Evolutionary conservation across 371 early-diverging fungal species (phyloP).

Genomic region (Apophysomyces sp.): DNA sequence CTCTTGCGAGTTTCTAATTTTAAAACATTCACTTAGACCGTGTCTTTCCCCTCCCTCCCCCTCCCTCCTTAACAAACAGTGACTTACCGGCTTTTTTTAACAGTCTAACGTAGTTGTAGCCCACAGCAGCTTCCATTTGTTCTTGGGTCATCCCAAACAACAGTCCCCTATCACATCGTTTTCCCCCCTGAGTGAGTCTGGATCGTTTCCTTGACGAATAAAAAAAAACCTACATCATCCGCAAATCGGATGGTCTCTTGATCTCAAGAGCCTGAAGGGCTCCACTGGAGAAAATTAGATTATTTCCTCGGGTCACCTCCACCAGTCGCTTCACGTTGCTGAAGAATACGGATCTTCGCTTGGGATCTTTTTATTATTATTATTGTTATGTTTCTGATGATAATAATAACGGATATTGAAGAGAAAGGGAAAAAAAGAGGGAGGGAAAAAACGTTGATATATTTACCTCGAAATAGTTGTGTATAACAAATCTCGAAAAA

Average conservation of each 20-base stretch:
- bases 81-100: conserved; percentile 41
- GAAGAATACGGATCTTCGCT: conserved; percentile 44
- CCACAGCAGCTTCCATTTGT: conserved; percentile 34
- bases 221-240: conserved; percentile 67
- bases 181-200: neutral
- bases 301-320: conserved; percentile 81
- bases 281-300: conserved; percentile 84
- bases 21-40: neutral
- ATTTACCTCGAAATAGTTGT: conserved; percentile 67
- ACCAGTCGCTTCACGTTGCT: conserved; percentile 76
- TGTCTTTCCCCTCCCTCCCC: neutral
- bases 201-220: too few relatives aligned
- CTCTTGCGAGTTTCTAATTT: conserved; percentile 58
- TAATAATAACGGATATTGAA: too few relatives aligned
- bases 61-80: neutral
- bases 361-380: neutral
- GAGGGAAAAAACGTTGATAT: too few relatives aligned
- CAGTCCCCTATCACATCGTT: conserved; percentile 19
- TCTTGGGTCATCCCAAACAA: conserved; percentile 40
- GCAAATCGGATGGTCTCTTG: conserved; percentile 82
- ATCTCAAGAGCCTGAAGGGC: conserved; percentile 79
- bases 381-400: neutral
- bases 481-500: conserved; percentile 88
- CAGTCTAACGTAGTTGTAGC: conserved; percentile 27
- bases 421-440: too few relatives aligned